Conservation (phyloP, 768 basidiomycete genomes). For the Lactarius hatsudake region DNA sequence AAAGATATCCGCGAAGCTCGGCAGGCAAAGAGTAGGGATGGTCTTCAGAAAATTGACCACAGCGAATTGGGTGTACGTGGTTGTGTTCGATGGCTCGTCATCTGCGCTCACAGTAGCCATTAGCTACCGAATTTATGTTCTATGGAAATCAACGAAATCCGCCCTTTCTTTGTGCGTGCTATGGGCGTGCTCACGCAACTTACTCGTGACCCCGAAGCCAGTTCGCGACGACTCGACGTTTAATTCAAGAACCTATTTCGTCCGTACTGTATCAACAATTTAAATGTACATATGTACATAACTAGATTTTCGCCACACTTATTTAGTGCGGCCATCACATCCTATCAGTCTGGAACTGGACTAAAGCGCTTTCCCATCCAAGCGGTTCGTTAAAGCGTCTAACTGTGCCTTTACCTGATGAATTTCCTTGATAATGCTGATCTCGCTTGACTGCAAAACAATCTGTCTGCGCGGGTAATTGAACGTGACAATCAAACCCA, state of each 20-base stretch:
- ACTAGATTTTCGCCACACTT: neutral
- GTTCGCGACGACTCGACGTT: slow-evolving; percentile 10
- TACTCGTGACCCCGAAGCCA: slow-evolving; percentile 29
- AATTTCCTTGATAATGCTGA: slow-evolving; percentile 63
- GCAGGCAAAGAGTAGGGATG: slow-evolving; percentile 89
- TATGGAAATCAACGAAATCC: slow-evolving; percentile 93
- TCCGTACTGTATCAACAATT: neutral
- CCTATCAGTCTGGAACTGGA: neutral
- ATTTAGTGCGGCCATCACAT: neutral
- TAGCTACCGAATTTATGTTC: slow-evolving; percentile 83
- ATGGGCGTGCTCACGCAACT: slow-evolving; percentile 73
- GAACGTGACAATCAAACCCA: slow-evolving; percentile 36
- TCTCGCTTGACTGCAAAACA: slow-evolving; percentile 60
- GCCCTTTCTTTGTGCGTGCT: slow-evolving; percentile 81
- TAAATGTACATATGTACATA: neutral
- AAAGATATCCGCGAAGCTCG: slow-evolving; percentile 96
- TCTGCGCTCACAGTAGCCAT: neutral
- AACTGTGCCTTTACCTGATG: slow-evolving; percentile 48
- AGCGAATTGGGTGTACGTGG: slow-evolving; percentile 71
- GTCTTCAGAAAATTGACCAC: slow-evolving; percentile 76
- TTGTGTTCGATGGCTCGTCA: slow-evolving; percentile 2
- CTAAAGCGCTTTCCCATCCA: slow-evolving; percentile 32
- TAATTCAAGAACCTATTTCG: neutral
- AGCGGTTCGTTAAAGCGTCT: slow-evolving; percentile 37
- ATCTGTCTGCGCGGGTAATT: slow-evolving; percentile 8